Evolutionary conservation across 768 basidiomycete species (phyloP).

Genomic region (Sarcodon aspratus): DNA sequence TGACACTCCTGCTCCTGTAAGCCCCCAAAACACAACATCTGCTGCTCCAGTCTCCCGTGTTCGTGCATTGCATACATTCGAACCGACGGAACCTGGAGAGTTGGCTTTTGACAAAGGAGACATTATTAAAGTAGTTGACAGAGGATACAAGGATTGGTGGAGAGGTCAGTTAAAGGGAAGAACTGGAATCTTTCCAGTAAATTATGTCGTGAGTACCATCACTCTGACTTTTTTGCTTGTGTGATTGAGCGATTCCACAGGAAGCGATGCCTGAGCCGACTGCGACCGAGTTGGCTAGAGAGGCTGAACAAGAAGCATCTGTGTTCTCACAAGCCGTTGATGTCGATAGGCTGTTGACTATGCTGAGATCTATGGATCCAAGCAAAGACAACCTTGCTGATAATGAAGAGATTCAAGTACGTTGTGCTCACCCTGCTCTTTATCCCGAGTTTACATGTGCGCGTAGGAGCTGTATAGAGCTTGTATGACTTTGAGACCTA

Average conservation of each 20-base stretch:
- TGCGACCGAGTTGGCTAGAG: conserved; percentile 59
- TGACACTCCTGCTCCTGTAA: neutral
- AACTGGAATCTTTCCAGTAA: conserved; percentile 94
- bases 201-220: conserved; percentile 68
- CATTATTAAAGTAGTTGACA: conserved; percentile 88
- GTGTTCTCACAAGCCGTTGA: conserved; percentile 82
- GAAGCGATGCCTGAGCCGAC: conserved; percentile 83
- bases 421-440: conserved; percentile 1
- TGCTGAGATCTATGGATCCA: conserved; percentile 67
- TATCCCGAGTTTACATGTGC: conserved; percentile 4
- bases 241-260: conserved; percentile 21
- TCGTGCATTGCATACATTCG: conserved; percentile 80
- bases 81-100: conserved; percentile 81
- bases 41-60: conserved; percentile 59
- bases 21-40: conserved; percentile 11
- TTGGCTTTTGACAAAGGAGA: conserved; percentile 88
- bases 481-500: conserved; percentile 82
- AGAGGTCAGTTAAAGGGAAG: conserved; percentile 81
- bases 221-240: neutral
- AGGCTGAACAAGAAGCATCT: conserved; percentile 78
- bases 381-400: conserved; percentile 79
- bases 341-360: conserved; percentile 68
- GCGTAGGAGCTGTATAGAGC: conserved; percentile 79
- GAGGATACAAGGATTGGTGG: conserved; percentile 97
- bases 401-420: conserved; percentile 80